Conservation (phyloP, 306 rosid genomes). For the Bauhinia variegata region DNA sequence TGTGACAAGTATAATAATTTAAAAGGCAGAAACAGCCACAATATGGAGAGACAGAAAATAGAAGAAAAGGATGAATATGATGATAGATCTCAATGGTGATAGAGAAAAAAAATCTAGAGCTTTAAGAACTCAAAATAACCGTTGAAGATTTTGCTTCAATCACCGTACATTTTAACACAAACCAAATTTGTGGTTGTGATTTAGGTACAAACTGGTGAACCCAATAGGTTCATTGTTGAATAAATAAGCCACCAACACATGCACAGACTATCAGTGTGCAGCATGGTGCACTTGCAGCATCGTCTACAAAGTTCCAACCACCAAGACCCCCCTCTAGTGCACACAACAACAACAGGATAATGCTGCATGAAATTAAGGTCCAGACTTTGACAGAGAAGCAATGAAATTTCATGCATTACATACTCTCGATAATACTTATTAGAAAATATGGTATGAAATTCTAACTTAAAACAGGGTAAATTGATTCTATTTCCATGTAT, state of each 20-base stretch:
- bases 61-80: background rate
- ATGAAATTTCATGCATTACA: background rate
- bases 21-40: constrained; percentile 16
- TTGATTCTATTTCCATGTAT: too few species aligned
- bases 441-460: too few species aligned
- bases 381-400: background rate
- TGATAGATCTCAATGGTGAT: too few species aligned
- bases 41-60: constrained; percentile 6
- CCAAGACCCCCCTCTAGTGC: background rate
- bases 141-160: background rate
- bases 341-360: background rate
- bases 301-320: background rate
- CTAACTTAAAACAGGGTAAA: too few species aligned
- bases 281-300: too few species aligned
- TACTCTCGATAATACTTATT: too few species aligned
- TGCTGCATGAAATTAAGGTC: background rate
- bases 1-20: constrained; percentile 40
- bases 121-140: background rate
- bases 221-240: background rate
- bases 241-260: background rate
- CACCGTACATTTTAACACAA: background rate
- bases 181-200: background rate
- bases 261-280: too few species aligned
- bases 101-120: too few species aligned
- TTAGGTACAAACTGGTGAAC: too few species aligned